phyloP scores from a whole-genome alignment of 2,329 filamentous ascomycete genomes.

The Fusarium newnesense region DNA sequence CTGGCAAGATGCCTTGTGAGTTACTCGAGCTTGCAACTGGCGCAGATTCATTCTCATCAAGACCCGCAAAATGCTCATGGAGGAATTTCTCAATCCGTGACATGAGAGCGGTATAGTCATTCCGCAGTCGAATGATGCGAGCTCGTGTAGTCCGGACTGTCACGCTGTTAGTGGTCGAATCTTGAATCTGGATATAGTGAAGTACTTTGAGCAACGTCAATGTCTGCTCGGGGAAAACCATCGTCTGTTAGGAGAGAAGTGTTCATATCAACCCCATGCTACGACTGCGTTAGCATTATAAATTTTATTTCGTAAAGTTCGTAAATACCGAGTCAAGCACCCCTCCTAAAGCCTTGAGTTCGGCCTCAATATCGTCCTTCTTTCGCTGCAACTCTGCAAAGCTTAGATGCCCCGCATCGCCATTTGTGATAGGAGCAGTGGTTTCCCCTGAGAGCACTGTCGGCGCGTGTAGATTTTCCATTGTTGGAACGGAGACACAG shows the following conservation, averaged over 20 bases:
- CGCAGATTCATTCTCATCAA: slow-evolving; percentile 61
- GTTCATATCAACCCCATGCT: slow-evolving; percentile 95
- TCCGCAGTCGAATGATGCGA: slow-evolving; percentile 87
- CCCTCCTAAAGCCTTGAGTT: slow-evolving; percentile 83
- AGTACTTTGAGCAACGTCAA: slow-evolving; percentile 93
- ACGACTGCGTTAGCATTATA: slow-evolving; percentile 32
- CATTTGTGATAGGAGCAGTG: slow-evolving; percentile 68
- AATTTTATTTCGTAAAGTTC: no score
- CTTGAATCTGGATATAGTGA: slow-evolving; percentile 32
- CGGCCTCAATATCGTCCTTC: slow-evolving; percentile 86
- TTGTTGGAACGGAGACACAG: slow-evolving; percentile 45
- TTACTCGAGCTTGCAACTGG: slow-evolving; percentile 35
- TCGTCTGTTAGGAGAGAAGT: slow-evolving; percentile 87
- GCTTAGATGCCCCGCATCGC: slow-evolving; percentile 71
- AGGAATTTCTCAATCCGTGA: slow-evolving; percentile 81
- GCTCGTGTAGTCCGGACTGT: slow-evolving; percentile 91
- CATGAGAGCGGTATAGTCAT: slow-evolving; percentile 95
- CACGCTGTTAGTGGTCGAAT: slow-evolving; percentile 25
- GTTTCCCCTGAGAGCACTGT: slow-evolving; percentile 79
- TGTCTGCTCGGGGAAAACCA: slow-evolving; percentile 90
- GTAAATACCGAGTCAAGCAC: slow-evolving; percentile 85
- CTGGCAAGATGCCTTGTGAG: slow-evolving; percentile 46
- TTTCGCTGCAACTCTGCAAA: slow-evolving; percentile 83
- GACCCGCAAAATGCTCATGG: slow-evolving; percentile 87
- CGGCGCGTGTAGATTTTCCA: slow-evolving; percentile 68